Evolutionary conservation across 108 stramenopile genomes (phyloP).

Genomic region (Pseudonitzschia multiseries): DNA sequence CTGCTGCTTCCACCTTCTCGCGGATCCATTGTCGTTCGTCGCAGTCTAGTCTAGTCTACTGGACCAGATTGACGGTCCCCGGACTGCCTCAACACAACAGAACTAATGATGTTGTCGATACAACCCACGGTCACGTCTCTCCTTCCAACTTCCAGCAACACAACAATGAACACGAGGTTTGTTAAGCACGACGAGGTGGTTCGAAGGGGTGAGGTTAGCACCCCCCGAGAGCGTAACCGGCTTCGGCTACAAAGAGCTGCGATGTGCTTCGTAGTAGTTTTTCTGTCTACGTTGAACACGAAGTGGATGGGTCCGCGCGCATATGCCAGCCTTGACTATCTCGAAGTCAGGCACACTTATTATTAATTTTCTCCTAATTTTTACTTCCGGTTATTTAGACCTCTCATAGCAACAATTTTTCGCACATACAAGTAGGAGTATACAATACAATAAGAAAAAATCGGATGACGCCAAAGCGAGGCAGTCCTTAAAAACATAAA

Average conservation of each 20-base stretch:
- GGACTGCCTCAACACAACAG: constrained; percentile 16
- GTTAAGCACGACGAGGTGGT: not conserved
- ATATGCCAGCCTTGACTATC: not conserved
- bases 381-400: not conserved
- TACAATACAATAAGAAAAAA: not conserved
- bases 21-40: constrained; percentile 7
- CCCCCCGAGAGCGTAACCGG: not conserved
- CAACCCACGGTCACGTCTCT: constrained; percentile 11
- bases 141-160: constrained; percentile 12
- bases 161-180: constrained; percentile 3
- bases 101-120: constrained; percentile 1
- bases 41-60: constrained; percentile 5
- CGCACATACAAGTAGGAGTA: not conserved
- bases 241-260: not conserved
- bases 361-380: not conserved
- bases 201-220: not conserved
- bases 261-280: not conserved
- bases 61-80: constrained; percentile 4
- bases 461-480: not conserved
- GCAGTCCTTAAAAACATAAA: not conserved
- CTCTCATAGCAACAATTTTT: not conserved
- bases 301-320: constrained; percentile 1
- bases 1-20: constrained; percentile 1
- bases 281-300: constrained; percentile 4
- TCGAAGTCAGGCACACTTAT: not conserved